phyloP scores from a whole-genome alignment of 495 filamentous ascomycete genomes.

The Podospora appendiculata region DNA sequence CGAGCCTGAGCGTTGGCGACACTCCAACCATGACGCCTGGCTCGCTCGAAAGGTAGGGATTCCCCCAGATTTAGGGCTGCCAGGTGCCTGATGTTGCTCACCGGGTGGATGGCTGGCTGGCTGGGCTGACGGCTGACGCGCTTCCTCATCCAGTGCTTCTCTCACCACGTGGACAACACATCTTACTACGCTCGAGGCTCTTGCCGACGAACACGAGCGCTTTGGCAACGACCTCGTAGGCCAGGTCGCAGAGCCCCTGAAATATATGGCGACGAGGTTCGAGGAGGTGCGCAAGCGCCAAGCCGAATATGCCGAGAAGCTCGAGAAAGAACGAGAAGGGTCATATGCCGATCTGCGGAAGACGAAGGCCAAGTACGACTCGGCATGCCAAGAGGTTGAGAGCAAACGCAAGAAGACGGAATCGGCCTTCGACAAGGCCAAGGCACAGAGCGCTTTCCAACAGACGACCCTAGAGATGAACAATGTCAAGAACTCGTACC shows the following conservation, averaged over 20 bases:
- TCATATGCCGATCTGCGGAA: slow-evolving; percentile 84
- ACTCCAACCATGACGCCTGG: slow-evolving; percentile 89
- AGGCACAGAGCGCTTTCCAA: slow-evolving; percentile 83
- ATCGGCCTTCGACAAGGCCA: slow-evolving; percentile 76
- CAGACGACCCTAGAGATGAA: slow-evolving; percentile 90
- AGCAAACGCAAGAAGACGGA: slow-evolving; percentile 90
- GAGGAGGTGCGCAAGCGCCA: slow-evolving; percentile 93
- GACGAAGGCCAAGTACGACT: slow-evolving; percentile 86
- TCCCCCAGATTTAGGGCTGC: background rate
- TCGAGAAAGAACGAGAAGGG: slow-evolving; percentile 80
- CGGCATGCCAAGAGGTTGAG: slow-evolving; percentile 88
- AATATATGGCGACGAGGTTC: slow-evolving; percentile 60
- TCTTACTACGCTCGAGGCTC: slow-evolving; percentile 77
- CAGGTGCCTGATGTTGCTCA: slow-evolving; percentile 5
- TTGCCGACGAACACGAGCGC: slow-evolving; percentile 82
- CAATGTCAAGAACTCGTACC: slow-evolving; percentile 95
- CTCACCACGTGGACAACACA: slow-evolving; percentile 96
- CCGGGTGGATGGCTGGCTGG: background rate
- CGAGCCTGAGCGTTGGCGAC: slow-evolving; percentile 87
- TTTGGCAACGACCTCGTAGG: slow-evolving; percentile 66
- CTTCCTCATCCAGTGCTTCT: slow-evolving; percentile 53
- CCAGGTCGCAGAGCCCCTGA: slow-evolving; percentile 79
- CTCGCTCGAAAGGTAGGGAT: slow-evolving; percentile 71
- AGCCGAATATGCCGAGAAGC: slow-evolving; percentile 75
- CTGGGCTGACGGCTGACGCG: no score